Conservation (phyloP, 1,284 basidiomycete species). For the Ustilago sp. region DNA sequence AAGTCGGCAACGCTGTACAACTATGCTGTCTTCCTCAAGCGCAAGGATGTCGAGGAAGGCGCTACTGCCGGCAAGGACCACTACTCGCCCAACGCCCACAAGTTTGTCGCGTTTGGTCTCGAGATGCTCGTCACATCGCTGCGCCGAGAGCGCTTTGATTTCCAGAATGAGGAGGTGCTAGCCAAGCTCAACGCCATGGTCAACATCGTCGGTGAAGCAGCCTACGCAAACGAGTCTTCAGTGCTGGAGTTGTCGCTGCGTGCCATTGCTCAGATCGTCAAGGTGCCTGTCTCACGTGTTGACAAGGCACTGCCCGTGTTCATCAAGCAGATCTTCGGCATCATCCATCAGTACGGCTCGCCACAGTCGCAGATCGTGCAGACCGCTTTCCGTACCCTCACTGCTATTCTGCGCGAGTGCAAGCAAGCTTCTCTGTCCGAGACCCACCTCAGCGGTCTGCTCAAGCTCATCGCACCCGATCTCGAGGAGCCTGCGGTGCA, state of each 20-base stretch:
- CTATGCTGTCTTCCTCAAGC: slow-evolving; percentile 54
- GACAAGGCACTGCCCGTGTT: slow-evolving; percentile 84
- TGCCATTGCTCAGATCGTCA: slow-evolving; percentile 83
- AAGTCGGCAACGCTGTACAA: slow-evolving; percentile 38
- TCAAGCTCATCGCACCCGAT: slow-evolving; percentile 87
- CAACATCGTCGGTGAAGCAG: slow-evolving; percentile 86
- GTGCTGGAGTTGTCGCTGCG: slow-evolving; percentile 86
- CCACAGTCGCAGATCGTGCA: slow-evolving; percentile 92
- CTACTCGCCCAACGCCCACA: slow-evolving; percentile 74
- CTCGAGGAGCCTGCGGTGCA: slow-evolving; percentile 91
- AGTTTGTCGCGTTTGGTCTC: slow-evolving; percentile 91
- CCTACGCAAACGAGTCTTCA: slow-evolving; percentile 84
- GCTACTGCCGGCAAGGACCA: slow-evolving; percentile 65
- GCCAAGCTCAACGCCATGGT: slow-evolving; percentile 88
- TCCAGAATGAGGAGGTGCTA: slow-evolving; percentile 79
- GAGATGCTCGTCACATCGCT: slow-evolving; percentile 91
- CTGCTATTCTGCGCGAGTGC: slow-evolving; percentile 80
- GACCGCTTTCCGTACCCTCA: slow-evolving; percentile 86
- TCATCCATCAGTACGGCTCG: slow-evolving; percentile 82
- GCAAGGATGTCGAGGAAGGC: slow-evolving; percentile 59
- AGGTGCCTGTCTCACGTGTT: slow-evolving; percentile 84
- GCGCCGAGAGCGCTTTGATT: slow-evolving; percentile 86
- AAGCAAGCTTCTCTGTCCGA: slow-evolving; percentile 81
- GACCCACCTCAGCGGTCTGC: slow-evolving; percentile 85
- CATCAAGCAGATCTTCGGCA: slow-evolving; percentile 85